A percentile compares a stretch with the other conserved stretches of the same genome.
phyloP scores from a whole-genome alignment of 805 yeast genomes.

The Vanderwaltozyma tropicalis region DNA sequence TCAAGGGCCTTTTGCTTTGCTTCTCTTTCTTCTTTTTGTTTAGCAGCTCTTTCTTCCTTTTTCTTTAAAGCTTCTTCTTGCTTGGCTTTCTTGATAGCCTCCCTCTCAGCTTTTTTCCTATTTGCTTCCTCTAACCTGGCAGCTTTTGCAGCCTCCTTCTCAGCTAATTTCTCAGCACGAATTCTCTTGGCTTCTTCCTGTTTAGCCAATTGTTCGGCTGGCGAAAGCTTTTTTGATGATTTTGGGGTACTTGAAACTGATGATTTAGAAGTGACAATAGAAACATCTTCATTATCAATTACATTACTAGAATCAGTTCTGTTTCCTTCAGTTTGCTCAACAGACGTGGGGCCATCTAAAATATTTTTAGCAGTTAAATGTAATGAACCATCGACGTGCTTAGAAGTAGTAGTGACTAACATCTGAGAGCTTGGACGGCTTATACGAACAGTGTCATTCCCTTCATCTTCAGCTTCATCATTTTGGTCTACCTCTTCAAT shows the following conservation, averaged over 20 bases:
- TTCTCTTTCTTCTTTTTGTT: neutral
- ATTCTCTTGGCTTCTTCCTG: neutral
- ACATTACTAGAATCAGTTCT: no score
- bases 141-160: neutral
- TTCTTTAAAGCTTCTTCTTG: neutral
- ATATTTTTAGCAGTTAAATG: no score
- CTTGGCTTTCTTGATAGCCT: neutral
- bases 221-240: neutral
- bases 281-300: no score
- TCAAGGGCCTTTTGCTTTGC: neutral
- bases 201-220: neutral
- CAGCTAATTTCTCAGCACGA: neutral
- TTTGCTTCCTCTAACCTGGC: neutral
- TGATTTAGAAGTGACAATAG: no score
- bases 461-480: constrained; percentile 1
- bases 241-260: no score
- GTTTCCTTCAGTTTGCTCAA: no score
- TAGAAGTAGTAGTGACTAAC: neutral
- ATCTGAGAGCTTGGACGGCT: neutral
- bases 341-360: no score
- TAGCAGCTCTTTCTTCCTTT: neutral
- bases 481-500: neutral
- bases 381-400: neutral
- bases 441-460: constrained; percentile 3
- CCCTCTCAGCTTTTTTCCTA: neutral